Evolutionary conservation across 1,284 basidiomycete genomes (phyloP), one percentile per base, ranked within the genome.

Genomic region (Polyporus tsugae): DNA sequence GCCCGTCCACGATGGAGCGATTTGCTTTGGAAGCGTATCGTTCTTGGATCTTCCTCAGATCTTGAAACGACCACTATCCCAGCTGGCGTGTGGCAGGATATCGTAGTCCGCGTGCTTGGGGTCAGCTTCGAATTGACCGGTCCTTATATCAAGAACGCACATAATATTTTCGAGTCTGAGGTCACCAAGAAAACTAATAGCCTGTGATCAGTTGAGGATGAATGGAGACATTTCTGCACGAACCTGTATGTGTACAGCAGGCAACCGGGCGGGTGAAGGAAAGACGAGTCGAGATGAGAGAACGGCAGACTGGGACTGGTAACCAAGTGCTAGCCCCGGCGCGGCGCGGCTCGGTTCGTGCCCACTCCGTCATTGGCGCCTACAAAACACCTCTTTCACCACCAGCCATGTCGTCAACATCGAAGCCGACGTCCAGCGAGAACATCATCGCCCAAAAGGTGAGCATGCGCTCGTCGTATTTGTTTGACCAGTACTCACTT

Each of bases 371-470:
- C 3, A 22, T 57, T 71, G 36, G 65, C 71, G 66, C 70, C 60
- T 64, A 39, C 63, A 65, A 63, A 33, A 19, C 66, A 70, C 68
- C 60, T 70, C 69, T 67, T 44, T 64, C 67, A 59, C 67, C 67
- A 67, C 65, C 65, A 65, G 77, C 75, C 80, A 87, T 88, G 86
- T 88, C 85, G 70, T 75, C 78, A 66, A 66, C 83, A 63, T 76
- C 83, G 60, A 89, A 90, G 79, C 86, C 91, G 64, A 83, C 90
- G 62, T 90, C 94, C 66, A 95, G 92, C 83, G 95, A 97, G 83
- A 92, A 96, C 80, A 88, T 93, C 76, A 84, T 96, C 74, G 89
- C 89, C 46, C 91, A 94, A 84, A 97, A 97, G 89, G 95, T 93
- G 70, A 53, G 87, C 73, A 55, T 38, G 5, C 19, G 10, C 1